Evolutionary conservation across 768 basidiomycete genomes (phyloP), one percentile per base, ranked within the genome.

Genomic region (Cystoderma amianthinum): DNA sequence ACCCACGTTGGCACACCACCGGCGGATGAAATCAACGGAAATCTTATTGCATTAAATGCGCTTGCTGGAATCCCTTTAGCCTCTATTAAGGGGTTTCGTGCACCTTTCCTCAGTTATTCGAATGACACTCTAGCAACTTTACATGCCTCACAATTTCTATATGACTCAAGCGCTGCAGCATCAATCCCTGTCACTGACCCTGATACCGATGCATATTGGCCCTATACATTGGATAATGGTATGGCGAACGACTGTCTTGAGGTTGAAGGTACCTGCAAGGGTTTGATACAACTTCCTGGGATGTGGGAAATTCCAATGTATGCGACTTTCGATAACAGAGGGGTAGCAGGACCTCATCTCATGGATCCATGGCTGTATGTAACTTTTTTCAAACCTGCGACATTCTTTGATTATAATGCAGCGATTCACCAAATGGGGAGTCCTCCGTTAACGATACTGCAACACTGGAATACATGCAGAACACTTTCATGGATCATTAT

Each of bases 291-390:
- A 47, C 62, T 88, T 2, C 82, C 84, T 16, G 86, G 87, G 3
- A 72, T 90, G 53, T 90, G 87, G 87, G 85, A 89, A 60, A 70
- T 87, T 40, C 87, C 87, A 1, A 87, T 89, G 85, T 86, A 86
- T 56, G 80, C 80, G 0, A 73, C 78, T 58, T 87, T 88, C 47
- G 85, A 85, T 55, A 44, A 71, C 7, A n/a, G n/a, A n/a, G n/a
- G n/a, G n/a, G n/a, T n/a, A n/a, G 57, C 62, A 9, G 82, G 82
- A 3, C 59, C 67, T 12, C 85, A 88, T 63, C 63, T 88, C 49
- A 88, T 88, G 86, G 87, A 89, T 53, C 85, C 85, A 36, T 88
- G 84, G 83, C 64, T 88, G 76, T 82, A 43, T 67, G 78, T 66
- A n/a, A 38, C 6, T n/a, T 38, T 37, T 18, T 25, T 12, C 3